These are phyloP conservation scores for Misopates orontium DNA, from an alignment of 257 asterid genomes.

Conservation along the genomic window DNA sequence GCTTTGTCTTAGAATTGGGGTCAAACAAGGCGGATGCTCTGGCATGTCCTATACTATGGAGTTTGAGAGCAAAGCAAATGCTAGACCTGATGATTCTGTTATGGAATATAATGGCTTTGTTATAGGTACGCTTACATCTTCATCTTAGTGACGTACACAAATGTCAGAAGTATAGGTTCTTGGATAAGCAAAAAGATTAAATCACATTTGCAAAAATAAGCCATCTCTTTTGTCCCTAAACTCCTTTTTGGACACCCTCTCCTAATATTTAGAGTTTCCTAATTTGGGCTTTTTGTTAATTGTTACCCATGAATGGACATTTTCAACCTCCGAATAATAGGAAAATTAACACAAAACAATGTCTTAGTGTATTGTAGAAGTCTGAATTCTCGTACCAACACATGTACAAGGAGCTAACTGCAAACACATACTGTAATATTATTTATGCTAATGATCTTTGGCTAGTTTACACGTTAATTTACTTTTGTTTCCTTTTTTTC, in stretches of 20 bases:
- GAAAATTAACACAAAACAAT: too few species aligned
- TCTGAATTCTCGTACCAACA: too few species aligned
- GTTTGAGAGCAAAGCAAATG: constrained; percentile 73
- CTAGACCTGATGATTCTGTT: constrained; percentile 80
- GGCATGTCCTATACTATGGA: constrained; percentile 97
- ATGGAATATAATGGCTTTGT: constrained; percentile 82
- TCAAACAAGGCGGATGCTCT: constrained; percentile 98
- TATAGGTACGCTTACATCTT: constrained; percentile 52
- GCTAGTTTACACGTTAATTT: not conserved
- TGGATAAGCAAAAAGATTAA: not conserved
- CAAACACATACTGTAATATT: not conserved
- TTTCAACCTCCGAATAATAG: too few species aligned
- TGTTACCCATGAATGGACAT: not conserved
- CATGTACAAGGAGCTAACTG: too few species aligned
- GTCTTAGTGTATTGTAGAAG: too few species aligned
- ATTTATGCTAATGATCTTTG: not conserved
- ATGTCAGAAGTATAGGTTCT: not conserved
- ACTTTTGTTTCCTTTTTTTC: not conserved
- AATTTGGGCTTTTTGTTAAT: not conserved
- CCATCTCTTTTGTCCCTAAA: not conserved
- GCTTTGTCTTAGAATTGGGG: constrained; percentile 87
- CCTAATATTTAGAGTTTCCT: too few species aligned
- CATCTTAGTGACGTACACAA: too few species aligned
- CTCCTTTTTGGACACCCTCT: not conserved
- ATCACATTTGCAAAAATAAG: not conserved